phyloP scores from a whole-genome alignment of 352 stramenopile species.

The Globisporangium polare region DNA sequence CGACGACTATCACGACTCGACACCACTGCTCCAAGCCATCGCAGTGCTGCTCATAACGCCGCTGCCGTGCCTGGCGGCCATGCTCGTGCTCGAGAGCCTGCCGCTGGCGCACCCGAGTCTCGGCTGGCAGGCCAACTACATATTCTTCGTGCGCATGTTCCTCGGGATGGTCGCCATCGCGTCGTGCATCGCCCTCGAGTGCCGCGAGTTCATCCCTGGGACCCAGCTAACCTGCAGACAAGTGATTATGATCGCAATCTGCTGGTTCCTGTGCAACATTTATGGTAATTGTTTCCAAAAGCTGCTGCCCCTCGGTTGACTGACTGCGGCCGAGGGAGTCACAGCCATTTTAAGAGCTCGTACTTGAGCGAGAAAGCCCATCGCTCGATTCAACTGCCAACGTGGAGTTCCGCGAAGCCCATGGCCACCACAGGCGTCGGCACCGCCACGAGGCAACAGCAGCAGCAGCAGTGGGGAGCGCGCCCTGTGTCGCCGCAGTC shows the following conservation, averaged over 20 bases:
- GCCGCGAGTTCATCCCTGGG: constrained; percentile 24
- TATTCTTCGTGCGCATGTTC: constrained; percentile 28
- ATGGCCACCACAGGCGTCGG: not conserved
- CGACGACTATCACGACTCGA: constrained; percentile 15
- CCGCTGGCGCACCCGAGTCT: constrained; percentile 15
- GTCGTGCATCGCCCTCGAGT: constrained; percentile 12
- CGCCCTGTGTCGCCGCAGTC: not conserved
- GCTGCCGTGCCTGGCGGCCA: constrained; percentile 16
- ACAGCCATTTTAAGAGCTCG: too few species aligned
- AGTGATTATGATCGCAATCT: constrained; percentile 9
- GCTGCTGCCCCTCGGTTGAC: too few species aligned
- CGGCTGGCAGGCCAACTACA: constrained; percentile 11
- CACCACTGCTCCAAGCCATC: not conserved
- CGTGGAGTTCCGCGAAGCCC: too few species aligned
- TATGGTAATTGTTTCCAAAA: too few species aligned
- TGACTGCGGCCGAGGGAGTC: too few species aligned
- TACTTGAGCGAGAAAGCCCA: too few species aligned
- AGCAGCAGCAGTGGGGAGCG: not conserved
- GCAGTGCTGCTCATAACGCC: constrained; percentile 20
- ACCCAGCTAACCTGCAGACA: constrained; percentile 19
- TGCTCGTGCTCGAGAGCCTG: constrained; percentile 23
- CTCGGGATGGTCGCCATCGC: constrained; percentile 15
- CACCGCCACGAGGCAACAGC: not conserved
- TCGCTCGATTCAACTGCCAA: too few species aligned
- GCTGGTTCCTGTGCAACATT: too few species aligned